Evolutionary conservation across 2,329 filamentous ascomycete genomes (phyloP).

Genomic region (Daldinia eschscholtzii): DNA sequence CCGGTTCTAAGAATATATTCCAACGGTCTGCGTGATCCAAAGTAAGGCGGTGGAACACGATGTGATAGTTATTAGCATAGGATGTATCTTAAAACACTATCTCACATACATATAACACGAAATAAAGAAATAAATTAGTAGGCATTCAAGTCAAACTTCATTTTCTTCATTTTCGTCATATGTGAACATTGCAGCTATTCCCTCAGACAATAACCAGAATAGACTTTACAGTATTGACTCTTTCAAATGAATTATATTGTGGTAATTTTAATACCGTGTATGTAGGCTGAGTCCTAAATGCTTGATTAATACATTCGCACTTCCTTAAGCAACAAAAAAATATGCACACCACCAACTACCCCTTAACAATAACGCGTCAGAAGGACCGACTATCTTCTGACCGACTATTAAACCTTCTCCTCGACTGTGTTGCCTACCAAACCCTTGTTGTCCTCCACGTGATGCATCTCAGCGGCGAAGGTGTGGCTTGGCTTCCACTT

Average conservation of each 20-base stretch:
- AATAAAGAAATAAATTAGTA: too few species aligned
- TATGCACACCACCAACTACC: not conserved
- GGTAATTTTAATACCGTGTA: not conserved
- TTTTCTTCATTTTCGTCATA: too few species aligned
- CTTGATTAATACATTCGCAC: not conserved
- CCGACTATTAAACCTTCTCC: slow-evolving; percentile 48
- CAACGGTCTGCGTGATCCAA: too few species aligned
- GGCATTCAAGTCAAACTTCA: too few species aligned
- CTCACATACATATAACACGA: too few species aligned
- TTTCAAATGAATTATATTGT: not conserved
- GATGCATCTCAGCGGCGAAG: slow-evolving; percentile 53
- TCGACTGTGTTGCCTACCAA: slow-evolving; percentile 41
- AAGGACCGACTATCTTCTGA: not conserved
- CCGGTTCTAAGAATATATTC: too few species aligned
- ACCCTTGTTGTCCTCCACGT: slow-evolving; percentile 46
- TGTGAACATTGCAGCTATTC: too few species aligned
- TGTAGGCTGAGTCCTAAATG: not conserved
- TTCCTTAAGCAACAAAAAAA: not conserved
- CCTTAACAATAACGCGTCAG: not conserved
- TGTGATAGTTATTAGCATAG: too few species aligned
- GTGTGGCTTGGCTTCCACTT: slow-evolving; percentile 54
- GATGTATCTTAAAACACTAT: too few species aligned
- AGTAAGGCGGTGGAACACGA: too few species aligned
- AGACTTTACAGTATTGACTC: too few species aligned
- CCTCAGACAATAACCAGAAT: too few species aligned